These are phyloP conservation scores for Sutorius australiensis DNA, from an alignment of 768 basidiomycete species.

Conservation along the genomic window DNA sequence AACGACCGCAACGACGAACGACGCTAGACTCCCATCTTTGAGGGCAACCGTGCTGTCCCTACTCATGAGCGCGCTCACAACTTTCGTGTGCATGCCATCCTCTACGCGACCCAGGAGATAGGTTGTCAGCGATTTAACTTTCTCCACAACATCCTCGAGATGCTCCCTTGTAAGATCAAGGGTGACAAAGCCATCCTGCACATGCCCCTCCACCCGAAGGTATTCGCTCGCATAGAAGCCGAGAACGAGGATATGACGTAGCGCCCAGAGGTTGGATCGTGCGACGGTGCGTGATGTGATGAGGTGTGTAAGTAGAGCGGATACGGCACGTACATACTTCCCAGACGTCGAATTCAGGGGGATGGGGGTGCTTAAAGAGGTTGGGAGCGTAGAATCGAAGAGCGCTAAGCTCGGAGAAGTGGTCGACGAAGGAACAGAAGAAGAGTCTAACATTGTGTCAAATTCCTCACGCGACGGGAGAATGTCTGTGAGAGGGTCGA, in stretches of 20 bases:
- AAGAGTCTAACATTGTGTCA: slow-evolving; percentile 41
- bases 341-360: slow-evolving; percentile 9
- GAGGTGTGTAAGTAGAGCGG: slow-evolving; percentile 54
- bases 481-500: slow-evolving; percentile 46
- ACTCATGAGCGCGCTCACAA: slow-evolving; percentile 35
- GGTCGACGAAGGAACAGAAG: slow-evolving; percentile 42
- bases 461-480: slow-evolving; percentile 48
- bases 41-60: slow-evolving; percentile 21
- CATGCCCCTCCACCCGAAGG: slow-evolving; percentile 49
- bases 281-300: slow-evolving; percentile 58
- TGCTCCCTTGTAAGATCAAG: slow-evolving; percentile 18
- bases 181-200: slow-evolving; percentile 47
- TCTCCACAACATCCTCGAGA: slow-evolving; percentile 38
- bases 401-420: slow-evolving; percentile 56
- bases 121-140: slow-evolving; percentile 50
- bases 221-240: slow-evolving; percentile 61
- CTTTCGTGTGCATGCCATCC: slow-evolving; percentile 48
- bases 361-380: slow-evolving; percentile 27
- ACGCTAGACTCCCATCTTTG: slow-evolving; percentile 20
- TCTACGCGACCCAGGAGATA: slow-evolving; percentile 55
- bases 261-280: slow-evolving; percentile 55
- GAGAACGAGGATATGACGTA: slow-evolving; percentile 68
- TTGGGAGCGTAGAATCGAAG: slow-evolving; percentile 55
- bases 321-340: slow-evolving; percentile 59
- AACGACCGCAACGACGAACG: slow-evolving; percentile 35